Evolutionary conservation across 2,329 filamentous ascomycete species (phyloP).

Genomic region (Lachnellula cervina): DNA sequence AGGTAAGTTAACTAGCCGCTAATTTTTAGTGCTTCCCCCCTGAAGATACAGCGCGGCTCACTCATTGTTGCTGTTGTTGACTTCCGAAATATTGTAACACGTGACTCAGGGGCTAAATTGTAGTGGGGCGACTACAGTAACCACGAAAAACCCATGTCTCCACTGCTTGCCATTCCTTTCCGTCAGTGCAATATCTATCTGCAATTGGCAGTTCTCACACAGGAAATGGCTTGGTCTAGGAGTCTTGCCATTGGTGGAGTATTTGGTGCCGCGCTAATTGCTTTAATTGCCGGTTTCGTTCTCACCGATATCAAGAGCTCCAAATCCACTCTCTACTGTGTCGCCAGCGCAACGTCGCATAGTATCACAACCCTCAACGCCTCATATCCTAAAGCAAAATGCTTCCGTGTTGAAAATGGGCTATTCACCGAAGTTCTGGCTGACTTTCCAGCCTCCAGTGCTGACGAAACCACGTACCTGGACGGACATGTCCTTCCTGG

Average conservation of each 20-base stretch:
- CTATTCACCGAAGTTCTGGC: constrained; percentile 46
- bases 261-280: constrained; percentile 1
- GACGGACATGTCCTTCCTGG: constrained; percentile 58
- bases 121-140: too few species aligned
- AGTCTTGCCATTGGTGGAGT: background rate
- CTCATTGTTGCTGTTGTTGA: too few species aligned
- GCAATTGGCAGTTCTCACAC: too few species aligned
- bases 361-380: constrained; percentile 40
- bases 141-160: too few species aligned
- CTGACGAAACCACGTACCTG: constrained; percentile 31
- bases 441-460: constrained; percentile 26
- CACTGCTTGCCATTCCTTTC: too few species aligned
- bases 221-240: too few species aligned
- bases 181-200: too few species aligned
- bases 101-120: too few species aligned
- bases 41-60: too few species aligned
- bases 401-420: constrained; percentile 52
- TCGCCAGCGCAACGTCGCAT: constrained; percentile 32
- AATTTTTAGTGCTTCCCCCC: too few species aligned
- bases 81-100: too few species aligned
- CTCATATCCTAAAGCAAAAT: constrained; percentile 39
- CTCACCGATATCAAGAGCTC: constrained; percentile 1
- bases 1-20: too few species aligned
- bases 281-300: constrained; percentile 7
- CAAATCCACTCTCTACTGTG: constrained; percentile 22